phyloP scores from a whole-genome alignment of 257 asterid genomes.

The Haberlea rhodopensis region DNA sequence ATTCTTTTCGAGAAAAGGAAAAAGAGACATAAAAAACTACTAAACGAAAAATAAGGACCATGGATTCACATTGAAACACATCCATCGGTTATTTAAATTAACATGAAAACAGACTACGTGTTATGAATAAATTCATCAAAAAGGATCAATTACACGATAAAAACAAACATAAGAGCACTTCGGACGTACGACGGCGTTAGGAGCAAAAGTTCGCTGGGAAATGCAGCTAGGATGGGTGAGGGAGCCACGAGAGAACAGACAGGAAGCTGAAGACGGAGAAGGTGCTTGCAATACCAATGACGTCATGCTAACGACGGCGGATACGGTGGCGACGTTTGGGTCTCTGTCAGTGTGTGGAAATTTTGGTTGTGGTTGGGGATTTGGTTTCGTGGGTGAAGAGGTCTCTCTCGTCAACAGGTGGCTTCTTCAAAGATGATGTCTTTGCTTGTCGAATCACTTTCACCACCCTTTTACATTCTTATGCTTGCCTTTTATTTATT shows the following conservation, averaged over 20 bases:
- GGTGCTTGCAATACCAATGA: constrained; percentile 40
- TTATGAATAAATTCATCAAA: neutral
- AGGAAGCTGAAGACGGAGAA: constrained; percentile 36
- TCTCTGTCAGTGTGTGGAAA: neutral
- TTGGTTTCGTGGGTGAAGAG: neutral
- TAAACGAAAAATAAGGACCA: neutral
- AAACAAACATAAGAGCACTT: neutral
- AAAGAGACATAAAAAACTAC: too few relatives aligned
- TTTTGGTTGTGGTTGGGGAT: neutral
- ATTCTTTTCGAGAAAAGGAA: neutral
- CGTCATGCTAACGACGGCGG: constrained; percentile 33
- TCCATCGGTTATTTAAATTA: too few relatives aligned
- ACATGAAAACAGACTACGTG: neutral
- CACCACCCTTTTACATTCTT: too few relatives aligned
- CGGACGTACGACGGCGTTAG: constrained; percentile 43
- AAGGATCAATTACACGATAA: neutral
- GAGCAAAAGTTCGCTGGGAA: constrained; percentile 26
- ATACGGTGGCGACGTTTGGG: neutral
- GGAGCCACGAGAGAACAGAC: constrained; percentile 27
- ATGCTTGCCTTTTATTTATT: too few relatives aligned
- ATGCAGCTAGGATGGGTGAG: constrained; percentile 23
- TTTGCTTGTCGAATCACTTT: too few relatives aligned
- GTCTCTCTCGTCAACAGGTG: neutral
- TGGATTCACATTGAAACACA: too few relatives aligned
- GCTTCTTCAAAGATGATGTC: neutral